phyloP scores from a whole-genome alignment of 768 basidiomycete genomes.

The Termitomyces sp. region DNA sequence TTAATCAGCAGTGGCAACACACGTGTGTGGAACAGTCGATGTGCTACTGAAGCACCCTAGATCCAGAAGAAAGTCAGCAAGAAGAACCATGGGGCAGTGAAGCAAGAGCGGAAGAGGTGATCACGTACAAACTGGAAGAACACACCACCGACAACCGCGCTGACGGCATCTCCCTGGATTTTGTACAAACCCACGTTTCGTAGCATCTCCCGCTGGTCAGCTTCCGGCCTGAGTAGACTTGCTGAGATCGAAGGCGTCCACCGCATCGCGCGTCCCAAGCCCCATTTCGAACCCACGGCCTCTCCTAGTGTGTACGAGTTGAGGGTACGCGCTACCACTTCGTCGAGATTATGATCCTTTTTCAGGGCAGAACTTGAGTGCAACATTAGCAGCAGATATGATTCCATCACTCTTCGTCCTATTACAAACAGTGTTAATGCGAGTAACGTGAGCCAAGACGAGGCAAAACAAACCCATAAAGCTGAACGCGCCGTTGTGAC shows the following conservation, averaged over 20 bases:
- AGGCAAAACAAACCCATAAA: constrained; percentile 61
- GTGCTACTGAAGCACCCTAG: neutral
- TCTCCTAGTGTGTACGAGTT: constrained; percentile 73
- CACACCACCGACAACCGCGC: constrained; percentile 9
- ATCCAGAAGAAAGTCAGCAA: neutral
- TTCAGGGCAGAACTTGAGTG: constrained; percentile 47
- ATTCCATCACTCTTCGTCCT: constrained; percentile 77
- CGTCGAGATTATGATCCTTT: constrained; percentile 53
- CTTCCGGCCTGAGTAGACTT: constrained; percentile 25
- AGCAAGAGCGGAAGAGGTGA: neutral
- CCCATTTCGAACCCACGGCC: constrained; percentile 66
- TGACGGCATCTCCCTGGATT: constrained; percentile 7
- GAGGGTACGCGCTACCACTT: constrained; percentile 50
- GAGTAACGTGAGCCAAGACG: constrained; percentile 49
- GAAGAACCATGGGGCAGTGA: neutral
- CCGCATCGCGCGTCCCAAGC: constrained; percentile 64
- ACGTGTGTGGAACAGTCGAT: neutral
- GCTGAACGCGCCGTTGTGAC: constrained; percentile 68
- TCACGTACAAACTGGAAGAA: constrained; percentile 75
- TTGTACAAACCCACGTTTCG: constrained; percentile 50
- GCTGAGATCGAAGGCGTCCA: constrained; percentile 63
- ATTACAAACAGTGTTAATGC: constrained; percentile 19
- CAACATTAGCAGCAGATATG: constrained; percentile 72
- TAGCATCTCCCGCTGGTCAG: constrained; percentile 32
- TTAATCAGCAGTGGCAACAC: neutral